These are phyloP conservation scores for Chenopodium berlandieri DNA, from an alignment of 148 eudicot genomes.

Conservation along the genomic window DNA sequence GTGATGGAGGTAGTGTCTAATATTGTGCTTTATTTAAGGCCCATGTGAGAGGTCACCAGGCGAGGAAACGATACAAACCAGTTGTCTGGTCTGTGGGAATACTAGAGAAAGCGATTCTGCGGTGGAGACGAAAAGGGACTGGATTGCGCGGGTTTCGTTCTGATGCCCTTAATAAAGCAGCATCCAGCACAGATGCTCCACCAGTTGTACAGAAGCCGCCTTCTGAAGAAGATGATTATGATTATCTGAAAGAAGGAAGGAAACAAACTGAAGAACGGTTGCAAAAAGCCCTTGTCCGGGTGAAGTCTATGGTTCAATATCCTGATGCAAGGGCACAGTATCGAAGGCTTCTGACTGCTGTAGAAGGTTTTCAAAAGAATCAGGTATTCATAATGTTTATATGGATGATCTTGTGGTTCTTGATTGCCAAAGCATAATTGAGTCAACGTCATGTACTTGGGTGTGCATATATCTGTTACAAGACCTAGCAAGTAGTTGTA, in stretches of 20 bases:
- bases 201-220: slow-evolving; percentile 21
- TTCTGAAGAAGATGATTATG: slow-evolving; percentile 56
- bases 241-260: slow-evolving; percentile 53
- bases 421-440: neutral
- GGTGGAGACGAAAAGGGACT: slow-evolving; percentile 65
- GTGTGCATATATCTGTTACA: neutral
- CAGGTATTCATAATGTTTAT: slow-evolving; percentile 31
- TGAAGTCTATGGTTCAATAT: slow-evolving; percentile 62
- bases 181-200: slow-evolving; percentile 15
- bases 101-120: slow-evolving; percentile 66
- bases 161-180: slow-evolving; percentile 32
- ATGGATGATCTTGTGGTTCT: neutral
- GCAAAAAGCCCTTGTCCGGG: slow-evolving; percentile 60
- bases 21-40: slow-evolving; percentile 39
- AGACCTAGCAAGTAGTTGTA: neutral
- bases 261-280: slow-evolving; percentile 53
- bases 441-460: neutral
- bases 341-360: slow-evolving; percentile 53
- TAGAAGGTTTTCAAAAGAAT: slow-evolving; percentile 44
- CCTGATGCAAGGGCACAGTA: slow-evolving; percentile 64
- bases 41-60: slow-evolving; percentile 79
- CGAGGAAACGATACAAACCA: slow-evolving; percentile 58
- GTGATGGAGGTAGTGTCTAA: slow-evolving; percentile 4
- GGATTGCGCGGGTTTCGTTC: slow-evolving; percentile 71
- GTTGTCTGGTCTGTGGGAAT: slow-evolving; percentile 70